Percentiles rank a stretch among this genome's conserved stretches.
phyloP scores from a whole-genome alignment of 2,329 filamentous ascomycete genomes.

The Verticillium isaacii region DNA sequence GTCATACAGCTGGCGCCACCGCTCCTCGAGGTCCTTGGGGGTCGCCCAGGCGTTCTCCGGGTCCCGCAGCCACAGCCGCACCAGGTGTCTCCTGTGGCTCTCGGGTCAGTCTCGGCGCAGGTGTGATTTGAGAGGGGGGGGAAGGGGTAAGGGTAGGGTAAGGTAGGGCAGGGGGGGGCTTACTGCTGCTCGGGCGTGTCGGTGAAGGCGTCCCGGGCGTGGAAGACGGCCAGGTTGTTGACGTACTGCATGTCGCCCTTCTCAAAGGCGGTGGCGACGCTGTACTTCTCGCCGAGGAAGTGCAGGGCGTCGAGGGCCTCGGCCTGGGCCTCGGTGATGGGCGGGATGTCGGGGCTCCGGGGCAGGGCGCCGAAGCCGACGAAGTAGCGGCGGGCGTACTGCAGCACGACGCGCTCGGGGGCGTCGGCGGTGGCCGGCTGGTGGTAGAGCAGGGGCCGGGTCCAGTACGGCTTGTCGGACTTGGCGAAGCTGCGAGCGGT shows the following conservation, averaged over 20 bases:
- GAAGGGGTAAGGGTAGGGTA: no score
- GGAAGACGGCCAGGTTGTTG: slow-evolving; percentile 51
- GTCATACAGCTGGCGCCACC: slow-evolving; percentile 50
- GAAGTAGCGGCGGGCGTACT: slow-evolving; percentile 56
- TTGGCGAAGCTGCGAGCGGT: slow-evolving; percentile 42
- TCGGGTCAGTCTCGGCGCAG: no score
- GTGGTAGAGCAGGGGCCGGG: slow-evolving; percentile 51
- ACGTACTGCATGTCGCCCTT: slow-evolving; percentile 50
- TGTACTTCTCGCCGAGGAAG: slow-evolving; percentile 41
- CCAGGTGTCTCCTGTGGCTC: slow-evolving; percentile 23
- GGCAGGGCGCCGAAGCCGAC: slow-evolving; percentile 53
- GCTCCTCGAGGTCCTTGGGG: slow-evolving; percentile 33
- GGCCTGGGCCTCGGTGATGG: slow-evolving; percentile 48
- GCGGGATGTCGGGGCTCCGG: slow-evolving; percentile 47
- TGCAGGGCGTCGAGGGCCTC: slow-evolving; percentile 49
- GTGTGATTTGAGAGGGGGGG: no score
- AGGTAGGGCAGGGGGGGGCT: no score
- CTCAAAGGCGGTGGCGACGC: slow-evolving; percentile 38
- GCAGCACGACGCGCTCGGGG: slow-evolving; percentile 52
- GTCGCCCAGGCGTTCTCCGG: slow-evolving; percentile 44
- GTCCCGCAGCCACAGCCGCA: slow-evolving; percentile 46
- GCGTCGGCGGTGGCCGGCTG: slow-evolving; percentile 38
- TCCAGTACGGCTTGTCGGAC: slow-evolving; percentile 32
- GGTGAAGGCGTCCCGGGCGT: slow-evolving; percentile 44
- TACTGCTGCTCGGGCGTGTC: slow-evolving; percentile 34